Evolutionary conservation across 148 eudicot genomes (phyloP), one percentile per base, ranked within the genome.

Genomic region (Rhododendron simsii): DNA sequence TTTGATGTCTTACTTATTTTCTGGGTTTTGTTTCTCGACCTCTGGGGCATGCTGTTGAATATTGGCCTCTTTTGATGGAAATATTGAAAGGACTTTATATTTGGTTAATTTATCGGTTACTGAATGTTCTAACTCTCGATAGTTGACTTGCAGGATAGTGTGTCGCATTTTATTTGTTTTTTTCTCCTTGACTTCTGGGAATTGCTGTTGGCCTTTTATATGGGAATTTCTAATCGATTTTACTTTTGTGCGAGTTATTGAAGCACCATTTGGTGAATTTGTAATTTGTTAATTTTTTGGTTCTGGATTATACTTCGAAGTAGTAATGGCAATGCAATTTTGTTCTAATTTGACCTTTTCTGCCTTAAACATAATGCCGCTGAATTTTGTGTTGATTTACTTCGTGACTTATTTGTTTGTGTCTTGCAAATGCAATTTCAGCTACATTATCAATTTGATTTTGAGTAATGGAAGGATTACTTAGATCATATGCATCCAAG

Each of bases 221-320:
- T 30, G 83, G 74, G 44, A 45, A 44, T 83, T 83, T 45, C 78
- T 67, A 83, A 7, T 81, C 79, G 57, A 61, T 85, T 81, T 78
- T 39, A 86, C 61, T 30, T 67, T 84, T 85, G 12, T 7, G n/a
- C n/a, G 23, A 18, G 9, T 26, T 67, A 44, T 15, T 41, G 81
- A 11, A 39, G 47, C 87, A 67, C 80, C 84, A 50, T 86, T 84
- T 14, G 57, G 5, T n/a, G 23, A 67, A 26, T 35, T 83, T 3
- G 57, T 83, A 2, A 14, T 26, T 26, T 35, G n/a, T 78, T 13
- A 48, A 10, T 78, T 30, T 78, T 30, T 76, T 18, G 41, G 28
- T 80, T 67, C 33, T 35, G 73, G n/a, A 12, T 82, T 37, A 10
- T 21, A 35, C n/a, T 57, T 57, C 37, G 9, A 48, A 80, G 83